These are phyloP conservation scores for Fusarium sp. DNA, from an alignment of 2,329 filamentous ascomycete genomes.

Conservation along the genomic window DNA sequence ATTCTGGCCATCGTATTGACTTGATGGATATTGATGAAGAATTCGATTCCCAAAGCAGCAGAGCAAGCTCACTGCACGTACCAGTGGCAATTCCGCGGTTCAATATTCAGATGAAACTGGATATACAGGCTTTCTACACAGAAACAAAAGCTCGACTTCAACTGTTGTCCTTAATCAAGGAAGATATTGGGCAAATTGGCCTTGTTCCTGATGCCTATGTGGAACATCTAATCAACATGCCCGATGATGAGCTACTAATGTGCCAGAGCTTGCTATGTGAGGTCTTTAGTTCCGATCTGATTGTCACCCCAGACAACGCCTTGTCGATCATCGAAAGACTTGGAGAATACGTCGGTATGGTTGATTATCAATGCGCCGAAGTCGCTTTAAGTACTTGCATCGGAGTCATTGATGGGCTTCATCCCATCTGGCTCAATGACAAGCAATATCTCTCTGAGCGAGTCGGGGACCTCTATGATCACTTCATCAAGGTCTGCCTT, in stretches of 20 bases:
- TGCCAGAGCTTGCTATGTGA: constrained; percentile 61
- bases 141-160: constrained; percentile 58
- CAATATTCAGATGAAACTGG: constrained; percentile 54
- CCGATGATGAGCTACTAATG: constrained; percentile 63
- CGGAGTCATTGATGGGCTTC: constrained; percentile 71
- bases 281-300: constrained; percentile 62
- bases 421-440: constrained; percentile 69
- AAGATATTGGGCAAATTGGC: constrained; percentile 56
- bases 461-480: constrained; percentile 80
- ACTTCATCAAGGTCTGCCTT: constrained; percentile 75
- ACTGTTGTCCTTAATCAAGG: constrained; percentile 55
- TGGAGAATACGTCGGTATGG: constrained; percentile 61
- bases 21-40: constrained; percentile 74
- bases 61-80: constrained; percentile 51
- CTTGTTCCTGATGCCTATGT: constrained; percentile 62
- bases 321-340: constrained; percentile 59
- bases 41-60: constrained; percentile 68
- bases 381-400: constrained; percentile 73
- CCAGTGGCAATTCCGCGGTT: constrained; percentile 57
- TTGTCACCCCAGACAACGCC: constrained; percentile 58
- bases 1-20: constrained; percentile 55
- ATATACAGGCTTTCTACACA: constrained; percentile 57
- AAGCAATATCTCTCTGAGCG: constrained; percentile 68
- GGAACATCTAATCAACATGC: constrained; percentile 58
- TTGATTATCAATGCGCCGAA: constrained; percentile 77